Evolutionary conservation across 2,329 filamentous ascomycete genomes (phyloP).

Genomic region (Colletotrichum aenigma): DNA sequence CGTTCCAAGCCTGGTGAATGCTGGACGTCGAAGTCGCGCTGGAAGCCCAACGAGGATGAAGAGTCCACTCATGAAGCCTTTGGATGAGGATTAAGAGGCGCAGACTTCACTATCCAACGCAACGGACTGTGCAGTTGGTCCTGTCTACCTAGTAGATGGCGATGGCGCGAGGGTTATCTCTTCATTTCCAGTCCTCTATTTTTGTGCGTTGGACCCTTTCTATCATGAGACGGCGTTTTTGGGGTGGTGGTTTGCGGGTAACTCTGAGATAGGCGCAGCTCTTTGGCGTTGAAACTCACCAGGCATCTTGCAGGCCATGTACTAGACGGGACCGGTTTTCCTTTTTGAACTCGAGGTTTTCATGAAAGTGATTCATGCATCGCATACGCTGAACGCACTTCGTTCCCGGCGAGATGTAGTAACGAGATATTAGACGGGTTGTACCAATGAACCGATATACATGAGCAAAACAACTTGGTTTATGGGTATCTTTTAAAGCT

Average conservation of each 20-base stretch:
- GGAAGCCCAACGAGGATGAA: conserved; percentile 64
- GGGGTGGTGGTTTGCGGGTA: not conserved
- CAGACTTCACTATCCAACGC: not conserved
- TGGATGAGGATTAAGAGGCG: conserved; percentile 32
- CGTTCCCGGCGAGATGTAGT: not conserved
- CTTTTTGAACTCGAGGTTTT: not conserved
- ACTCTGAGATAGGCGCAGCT: not conserved
- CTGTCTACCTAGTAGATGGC: not conserved
- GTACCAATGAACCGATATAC: not conserved
- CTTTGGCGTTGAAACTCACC: conserved; percentile 1
- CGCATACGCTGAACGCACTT: not conserved
- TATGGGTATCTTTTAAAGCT: not conserved
- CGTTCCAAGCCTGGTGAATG: conserved; percentile 59
- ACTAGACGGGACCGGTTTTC: not conserved
- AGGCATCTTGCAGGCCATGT: not conserved
- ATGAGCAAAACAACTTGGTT: not conserved
- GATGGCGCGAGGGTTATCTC: not conserved
- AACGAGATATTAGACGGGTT: not conserved
- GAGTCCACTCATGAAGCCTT: conserved; percentile 58
- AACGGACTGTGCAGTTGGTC: not conserved
- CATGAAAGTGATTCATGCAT: not conserved
- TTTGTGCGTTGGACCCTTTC: not conserved
- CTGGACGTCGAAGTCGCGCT: conserved; percentile 61
- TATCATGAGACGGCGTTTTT: not conserved
- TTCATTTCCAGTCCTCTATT: not conserved